Percentiles rank a stretch among this genome's conserved stretches.
Conservation (phyloP, 805 yeast genomes). For the Yarrowia bubula region DNA sequence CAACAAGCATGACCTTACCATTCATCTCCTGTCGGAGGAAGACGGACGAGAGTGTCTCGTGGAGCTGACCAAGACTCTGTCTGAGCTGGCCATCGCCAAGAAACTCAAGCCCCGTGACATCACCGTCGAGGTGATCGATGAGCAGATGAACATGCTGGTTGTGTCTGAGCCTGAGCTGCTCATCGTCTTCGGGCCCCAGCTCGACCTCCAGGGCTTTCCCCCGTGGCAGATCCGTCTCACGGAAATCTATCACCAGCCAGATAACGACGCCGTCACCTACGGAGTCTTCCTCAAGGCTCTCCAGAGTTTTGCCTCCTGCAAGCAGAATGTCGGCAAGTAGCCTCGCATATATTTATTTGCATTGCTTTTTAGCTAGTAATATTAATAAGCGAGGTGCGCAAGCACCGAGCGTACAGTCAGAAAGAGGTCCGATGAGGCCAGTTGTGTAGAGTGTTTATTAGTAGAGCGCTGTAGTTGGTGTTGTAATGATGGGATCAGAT, state of each 20-base stretch:
- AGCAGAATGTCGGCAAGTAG: constrained; percentile 83
- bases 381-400: neutral
- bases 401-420: too few species aligned
- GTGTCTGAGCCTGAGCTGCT: constrained; percentile 93
- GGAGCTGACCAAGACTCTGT: constrained; percentile 80
- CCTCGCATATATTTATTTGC: constrained; percentile 24
- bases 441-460: too few species aligned
- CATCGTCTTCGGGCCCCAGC: constrained; percentile 76
- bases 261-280: constrained; percentile 73
- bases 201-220: constrained; percentile 91
- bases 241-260: constrained; percentile 89
- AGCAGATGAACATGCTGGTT: constrained; percentile 55
- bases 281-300: constrained; percentile 64
- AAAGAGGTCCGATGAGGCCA: too few species aligned
- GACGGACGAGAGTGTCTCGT: constrained; percentile 92
- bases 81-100: constrained; percentile 63
- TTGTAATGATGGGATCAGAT: too few species aligned
- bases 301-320: constrained; percentile 62
- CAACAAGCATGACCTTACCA: constrained; percentile 45
- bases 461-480: too few species aligned
- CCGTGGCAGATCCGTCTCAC: constrained; percentile 96
- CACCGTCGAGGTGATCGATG: constrained; percentile 68
- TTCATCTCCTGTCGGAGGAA: constrained; percentile 63
- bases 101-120: constrained; percentile 66
- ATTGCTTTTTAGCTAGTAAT: constrained; percentile 26